These are phyloP conservation scores for Pterocarpus macrocarpus DNA, from an alignment of 306 rosid genomes.

Conservation along the genomic window DNA sequence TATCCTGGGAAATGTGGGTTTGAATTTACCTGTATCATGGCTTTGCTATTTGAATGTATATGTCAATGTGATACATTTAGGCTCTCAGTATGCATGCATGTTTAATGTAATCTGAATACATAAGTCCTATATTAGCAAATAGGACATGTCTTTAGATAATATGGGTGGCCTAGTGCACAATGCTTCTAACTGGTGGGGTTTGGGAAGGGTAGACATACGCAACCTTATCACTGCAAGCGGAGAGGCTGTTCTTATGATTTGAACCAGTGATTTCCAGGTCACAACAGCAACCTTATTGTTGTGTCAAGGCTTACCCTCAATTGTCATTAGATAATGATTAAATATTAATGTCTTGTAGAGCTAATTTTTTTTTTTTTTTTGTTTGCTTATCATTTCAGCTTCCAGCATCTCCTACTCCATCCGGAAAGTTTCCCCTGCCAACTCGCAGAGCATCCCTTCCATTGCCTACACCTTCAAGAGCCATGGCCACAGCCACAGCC, in stretches of 20 bases:
- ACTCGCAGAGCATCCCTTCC: slow-evolving; percentile 91
- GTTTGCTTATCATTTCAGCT: slow-evolving; percentile 58
- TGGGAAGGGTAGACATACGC: too few species aligned
- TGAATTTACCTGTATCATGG: background rate
- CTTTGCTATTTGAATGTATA: background rate
- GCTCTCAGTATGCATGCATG: background rate
- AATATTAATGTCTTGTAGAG: background rate
- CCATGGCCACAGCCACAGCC: slow-evolving; percentile 27
- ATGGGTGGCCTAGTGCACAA: too few species aligned
- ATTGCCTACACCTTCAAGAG: slow-evolving; percentile 56
- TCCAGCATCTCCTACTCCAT: slow-evolving; percentile 54
- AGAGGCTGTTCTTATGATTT: too few species aligned
- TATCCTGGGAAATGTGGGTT: background rate
- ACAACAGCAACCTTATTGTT: too few species aligned
- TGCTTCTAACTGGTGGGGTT: too few species aligned
- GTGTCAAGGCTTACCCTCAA: background rate
- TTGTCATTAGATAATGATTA: slow-evolving; percentile 1
- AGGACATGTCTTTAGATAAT: too few species aligned
- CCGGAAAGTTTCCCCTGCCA: slow-evolving; percentile 49
- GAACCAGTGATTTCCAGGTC: too few species aligned
- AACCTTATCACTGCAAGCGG: too few species aligned
- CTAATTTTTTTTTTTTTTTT: background rate
- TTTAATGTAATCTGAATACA: too few species aligned
- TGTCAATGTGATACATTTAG: slow-evolving; percentile 5
- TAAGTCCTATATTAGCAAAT: background rate